Evolutionary conservation across 1,139 yeast genomes (phyloP), one percentile per base, ranked within the genome.

Genomic region (Protomyces macrosporus): DNA sequence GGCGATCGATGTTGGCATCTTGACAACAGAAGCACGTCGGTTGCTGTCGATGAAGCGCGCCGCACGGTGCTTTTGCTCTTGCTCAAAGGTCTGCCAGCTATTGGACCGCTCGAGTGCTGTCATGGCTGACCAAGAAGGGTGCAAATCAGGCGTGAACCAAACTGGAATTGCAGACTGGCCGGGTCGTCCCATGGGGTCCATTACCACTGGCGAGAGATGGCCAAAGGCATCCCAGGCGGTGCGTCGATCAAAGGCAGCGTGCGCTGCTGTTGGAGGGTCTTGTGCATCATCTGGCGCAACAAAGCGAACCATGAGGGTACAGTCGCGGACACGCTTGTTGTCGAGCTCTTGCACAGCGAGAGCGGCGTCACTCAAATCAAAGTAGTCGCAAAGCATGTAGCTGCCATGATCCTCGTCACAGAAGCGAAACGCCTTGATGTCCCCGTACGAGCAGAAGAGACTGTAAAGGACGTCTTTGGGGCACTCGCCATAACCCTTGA

Each of bases 351-450:
- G 65, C 2, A 69, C 68, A 0, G 75, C 72, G 23, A 71, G 66
- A 45, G 72, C 71, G 0, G 78, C 73, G 23, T 74, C 71, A 45
- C 78, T 70, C 40, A 75, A 67, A 64, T 77, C 79, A 65, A 67
- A 75, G 67, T 70, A 77, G n/a, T 73, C 74, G 61, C 79, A 75
- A 36, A 70, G 62, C 54, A 71, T 72, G 36, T 69, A 66, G 14
- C 66, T 60, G 9, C 67, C 62, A 33, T 62, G 53, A 10, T 65
- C 63, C 6, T 60, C 53, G 9, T 67, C 54, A 30, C 56, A 61
- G 2, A 68, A 67, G 45, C 56, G 63, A 14, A 74, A 68, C 10
- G 67, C 56, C 45, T 70, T 68, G 12, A 73, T 65, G 16, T 69
- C 66, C 1, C 77, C 77, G 66, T 70, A 72, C 53, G 68, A 70